A percentile compares a stretch with the other conserved stretches of the same genome.
Evolutionary conservation across 345 rosid genomes (phyloP).

Genomic region (Dipteronia dyeriana): DNA sequence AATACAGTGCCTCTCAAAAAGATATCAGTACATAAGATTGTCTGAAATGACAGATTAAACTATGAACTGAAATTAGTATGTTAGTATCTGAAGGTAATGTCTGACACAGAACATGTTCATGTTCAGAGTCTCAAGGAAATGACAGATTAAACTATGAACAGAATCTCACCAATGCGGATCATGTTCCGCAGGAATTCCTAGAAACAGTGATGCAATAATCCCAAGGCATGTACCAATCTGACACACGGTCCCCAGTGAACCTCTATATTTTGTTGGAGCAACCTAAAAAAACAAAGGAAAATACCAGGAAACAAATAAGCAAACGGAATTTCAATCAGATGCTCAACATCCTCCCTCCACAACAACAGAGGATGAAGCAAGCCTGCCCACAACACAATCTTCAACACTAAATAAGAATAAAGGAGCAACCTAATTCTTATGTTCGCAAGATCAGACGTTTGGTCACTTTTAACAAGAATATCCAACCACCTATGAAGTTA

Average conservation of each 20-base stretch:
- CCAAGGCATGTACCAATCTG: constrained; percentile 80
- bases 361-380: constrained; percentile 5
- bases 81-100: background rate
- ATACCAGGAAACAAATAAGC: constrained; percentile 13
- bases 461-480: background rate
- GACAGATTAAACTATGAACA: too few relatives aligned
- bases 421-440: background rate
- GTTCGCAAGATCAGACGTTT: background rate
- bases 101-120: too few relatives aligned
- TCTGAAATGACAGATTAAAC: background rate
- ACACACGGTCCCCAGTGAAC: constrained; percentile 63
- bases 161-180: constrained; percentile 72
- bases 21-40: background rate
- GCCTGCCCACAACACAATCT: background rate
- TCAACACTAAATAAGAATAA: constrained; percentile 13
- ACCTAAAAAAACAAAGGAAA: constrained; percentile 40
- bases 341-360: constrained; percentile 9
- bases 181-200: constrained; percentile 61
- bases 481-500: background rate
- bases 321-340: constrained; percentile 9
- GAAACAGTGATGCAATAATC: constrained; percentile 55
- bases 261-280: constrained; percentile 77
- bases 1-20: background rate
- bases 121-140: too few relatives aligned
- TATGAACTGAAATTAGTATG: background rate